Base-by-base conservation (phyloP, 805 yeast species). In the Ogataea neopini region DNA sequence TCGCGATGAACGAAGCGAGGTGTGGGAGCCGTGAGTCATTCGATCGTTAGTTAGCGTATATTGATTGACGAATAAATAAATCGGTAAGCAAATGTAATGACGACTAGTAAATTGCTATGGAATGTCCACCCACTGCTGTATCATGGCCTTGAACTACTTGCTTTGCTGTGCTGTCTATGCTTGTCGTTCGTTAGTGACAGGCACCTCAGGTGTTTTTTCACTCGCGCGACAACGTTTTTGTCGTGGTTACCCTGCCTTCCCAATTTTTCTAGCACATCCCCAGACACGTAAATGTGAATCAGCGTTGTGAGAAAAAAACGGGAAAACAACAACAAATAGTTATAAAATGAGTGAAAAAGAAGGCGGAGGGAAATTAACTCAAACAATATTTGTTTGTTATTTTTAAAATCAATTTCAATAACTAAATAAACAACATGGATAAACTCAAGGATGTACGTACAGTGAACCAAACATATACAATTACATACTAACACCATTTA, bases 381-480 rank as follows among this genome's bases (percentile, higher is more conserved):
- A 6, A 28, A 15, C 15, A 18, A 30, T 30, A 30, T 30, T 14
- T 30, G 34, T n/a, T 30, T 13, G 34, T 37, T 20, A 29, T 37
- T 37, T 37, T 37, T 8, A 6, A 37, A 15, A 17, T 9, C 18
- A 26, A 6, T 13, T 19, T n/a, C 33, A 22, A 33, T 15, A 28
- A 10, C 18, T 11, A 30, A 35, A 19, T 26, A 42, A 29, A 22
- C 48, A 67, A 49, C 59, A 75, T 75, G 79, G 80, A 75, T 51
- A 75, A 74, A 62, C 69, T 75, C 49, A 74, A 73, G 66, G 80
- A 75, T 61, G 78, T 74, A 64, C 48, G 78, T 66, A 32, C 6
- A 34, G 3, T 15, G 13, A 17, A 15, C 7, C 25, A 22, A 22
- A 22, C 25, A 8, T 6, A 6, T 22, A 22, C 25, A 22, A 14